Base-by-base conservation (phyloP, 345 rosid species). In the Syzygium aromaticum region DNA sequence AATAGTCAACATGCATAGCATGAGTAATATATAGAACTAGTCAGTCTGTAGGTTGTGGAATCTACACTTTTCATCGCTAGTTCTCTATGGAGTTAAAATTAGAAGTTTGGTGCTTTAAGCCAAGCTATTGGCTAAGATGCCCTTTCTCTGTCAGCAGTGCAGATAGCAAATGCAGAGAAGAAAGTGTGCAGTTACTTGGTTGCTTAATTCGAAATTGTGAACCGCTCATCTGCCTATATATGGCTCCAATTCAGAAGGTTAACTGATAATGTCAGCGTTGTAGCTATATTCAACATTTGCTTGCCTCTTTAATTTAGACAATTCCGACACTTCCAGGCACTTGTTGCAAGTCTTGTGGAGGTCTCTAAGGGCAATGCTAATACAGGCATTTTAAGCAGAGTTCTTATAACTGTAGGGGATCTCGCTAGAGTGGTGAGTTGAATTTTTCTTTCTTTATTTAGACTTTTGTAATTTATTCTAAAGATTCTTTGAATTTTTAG, bases 341-440 rank as follows among this genome's bases (percentile, higher is more conserved):
- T 98, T 90, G 96, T 94, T 67, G 98, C 96, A 77, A 95, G 99
- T 87, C 99, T 98, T 89, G 87, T 84, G 86, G 99, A 96, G 88
- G 97, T 98, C 84, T 90, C 97, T 88, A 96, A 96, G 63, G 92
- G 93, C 86, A 96, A 94, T 93, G 96, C 98, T 77, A 96, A 98
- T 89, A 95, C 92, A 89, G 97, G 97, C 67, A 94, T 96, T 87
- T 91, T 96, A 52, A 95, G 95, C 91, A 98, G 99, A 92, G 99
- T 96, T 90, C 99, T 96, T 87, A 92, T 95, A 87, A 98, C 99
- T 84, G 96, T 98, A 90, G 99, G 99, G 86, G 99, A 98, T 93
- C 99, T 98, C 93, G 99, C 98, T 86, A 95, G 98, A 93, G 99
- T 96, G 98, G 99, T 98, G 90, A 88, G 98, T 94, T 61, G n/a